Evolutionary conservation across 768 basidiomycete genomes (phyloP).

Genomic region (Obba rivulosa): DNA sequence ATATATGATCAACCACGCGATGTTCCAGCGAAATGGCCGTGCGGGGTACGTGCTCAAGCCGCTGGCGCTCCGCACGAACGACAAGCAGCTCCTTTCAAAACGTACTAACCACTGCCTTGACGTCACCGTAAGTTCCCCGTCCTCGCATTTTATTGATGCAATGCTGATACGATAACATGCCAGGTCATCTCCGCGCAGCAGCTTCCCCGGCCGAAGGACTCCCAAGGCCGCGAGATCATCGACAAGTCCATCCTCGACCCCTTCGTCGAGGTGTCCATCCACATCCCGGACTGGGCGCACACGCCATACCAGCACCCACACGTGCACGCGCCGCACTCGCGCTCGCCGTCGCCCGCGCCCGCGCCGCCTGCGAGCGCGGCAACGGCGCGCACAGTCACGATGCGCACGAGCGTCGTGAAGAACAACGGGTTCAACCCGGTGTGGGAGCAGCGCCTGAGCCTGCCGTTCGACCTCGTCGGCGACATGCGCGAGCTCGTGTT

Average conservation of each 20-base stretch:
- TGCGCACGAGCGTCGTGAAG: slow-evolving; percentile 59
- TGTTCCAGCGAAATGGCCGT: slow-evolving; percentile 91
- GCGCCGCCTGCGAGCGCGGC: slow-evolving; percentile 22
- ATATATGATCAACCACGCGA: slow-evolving; percentile 88
- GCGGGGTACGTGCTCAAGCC: slow-evolving; percentile 91
- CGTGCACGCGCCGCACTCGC: not conserved
- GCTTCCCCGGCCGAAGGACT: slow-evolving; percentile 69
- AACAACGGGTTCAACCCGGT: slow-evolving; percentile 93
- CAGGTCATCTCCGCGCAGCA: slow-evolving; percentile 87
- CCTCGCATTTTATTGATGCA: not conserved
- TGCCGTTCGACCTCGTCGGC: slow-evolving; percentile 75
- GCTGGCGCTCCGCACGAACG: slow-evolving; percentile 56
- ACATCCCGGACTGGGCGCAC: slow-evolving; percentile 63
- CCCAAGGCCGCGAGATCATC: slow-evolving; percentile 52
- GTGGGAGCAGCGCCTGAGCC: slow-evolving; percentile 66
- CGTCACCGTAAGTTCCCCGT: slow-evolving; percentile 43
- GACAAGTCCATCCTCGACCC: slow-evolving; percentile 61
- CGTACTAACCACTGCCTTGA: slow-evolving; percentile 58
- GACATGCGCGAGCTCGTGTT: slow-evolving; percentile 83
- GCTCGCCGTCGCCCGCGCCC: slow-evolving; percentile 2
- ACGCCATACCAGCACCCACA: not conserved
- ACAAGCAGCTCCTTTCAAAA: slow-evolving; percentile 51
- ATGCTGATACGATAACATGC: not conserved
- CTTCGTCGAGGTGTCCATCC: slow-evolving; percentile 75
- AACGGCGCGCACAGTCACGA: slow-evolving; percentile 41